phyloP scores from a whole-genome alignment of 1,284 basidiomycete species.

The Cryptococcus sp. region DNA sequence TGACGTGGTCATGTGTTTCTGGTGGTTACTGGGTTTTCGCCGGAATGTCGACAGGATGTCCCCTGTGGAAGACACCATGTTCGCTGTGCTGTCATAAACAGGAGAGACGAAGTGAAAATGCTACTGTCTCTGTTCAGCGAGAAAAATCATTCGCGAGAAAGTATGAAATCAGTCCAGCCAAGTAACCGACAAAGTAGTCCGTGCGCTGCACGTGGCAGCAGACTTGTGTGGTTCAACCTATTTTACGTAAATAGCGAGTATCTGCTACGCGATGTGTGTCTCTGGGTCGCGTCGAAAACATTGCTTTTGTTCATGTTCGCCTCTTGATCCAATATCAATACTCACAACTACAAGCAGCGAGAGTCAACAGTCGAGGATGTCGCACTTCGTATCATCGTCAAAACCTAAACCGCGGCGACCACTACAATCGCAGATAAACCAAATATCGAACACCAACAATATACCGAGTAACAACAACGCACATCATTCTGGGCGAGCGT shows the following conservation, averaged over 20 bases:
- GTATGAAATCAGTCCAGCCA: no score
- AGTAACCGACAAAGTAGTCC: no score
- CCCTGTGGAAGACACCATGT: not conserved
- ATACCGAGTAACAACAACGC: not conserved
- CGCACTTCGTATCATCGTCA: conserved; percentile 8
- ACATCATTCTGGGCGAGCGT: conserved; percentile 29
- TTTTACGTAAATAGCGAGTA: not conserved
- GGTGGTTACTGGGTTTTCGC: not conserved
- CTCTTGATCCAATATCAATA: not conserved
- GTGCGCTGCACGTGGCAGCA: no score
- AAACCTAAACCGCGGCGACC: conserved; percentile 16
- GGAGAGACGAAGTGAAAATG: no score
- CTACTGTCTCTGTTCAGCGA: no score
- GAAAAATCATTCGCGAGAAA: no score
- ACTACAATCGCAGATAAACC: not conserved
- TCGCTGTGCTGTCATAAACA: not conserved
- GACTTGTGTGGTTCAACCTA: no score
- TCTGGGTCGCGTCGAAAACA: not conserved
- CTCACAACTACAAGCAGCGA: not conserved
- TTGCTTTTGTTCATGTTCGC: not conserved
- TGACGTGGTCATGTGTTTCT: not conserved
- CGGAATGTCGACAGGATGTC: not conserved
- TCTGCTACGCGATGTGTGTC: not conserved
- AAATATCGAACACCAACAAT: not conserved
- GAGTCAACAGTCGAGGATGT: conserved; percentile 8